phyloP scores from a whole-genome alignment of 2,329 filamentous ascomycete genomes.

The Didymella glomerata region DNA sequence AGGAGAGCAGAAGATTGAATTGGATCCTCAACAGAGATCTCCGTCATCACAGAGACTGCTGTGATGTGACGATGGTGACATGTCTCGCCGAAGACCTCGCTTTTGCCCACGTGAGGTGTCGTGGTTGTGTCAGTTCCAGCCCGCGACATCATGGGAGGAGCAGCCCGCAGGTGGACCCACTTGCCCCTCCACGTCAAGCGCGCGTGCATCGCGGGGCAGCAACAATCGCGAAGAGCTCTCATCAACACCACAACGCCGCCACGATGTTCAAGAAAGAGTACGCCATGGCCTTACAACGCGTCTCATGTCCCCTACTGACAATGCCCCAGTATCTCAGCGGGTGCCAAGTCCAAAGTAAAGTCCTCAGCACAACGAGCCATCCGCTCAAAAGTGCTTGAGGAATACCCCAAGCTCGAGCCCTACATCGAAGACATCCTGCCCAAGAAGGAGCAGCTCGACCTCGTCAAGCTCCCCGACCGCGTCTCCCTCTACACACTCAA shows the following conservation, averaged over 20 bases:
- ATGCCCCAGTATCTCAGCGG: slow-evolving; percentile 69
- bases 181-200: slow-evolving; percentile 17
- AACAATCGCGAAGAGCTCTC: slow-evolving; percentile 14
- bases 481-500: slow-evolving; percentile 88
- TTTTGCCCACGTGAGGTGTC: background rate
- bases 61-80: background rate
- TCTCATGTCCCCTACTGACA: background rate
- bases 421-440: slow-evolving; percentile 94
- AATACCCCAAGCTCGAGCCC: slow-evolving; percentile 84
- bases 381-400: slow-evolving; percentile 80
- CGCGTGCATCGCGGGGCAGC: slow-evolving; percentile 20
- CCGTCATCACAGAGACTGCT: background rate
- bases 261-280: slow-evolving; percentile 53
- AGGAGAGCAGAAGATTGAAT: background rate
- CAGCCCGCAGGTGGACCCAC: background rate
- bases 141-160: background rate
- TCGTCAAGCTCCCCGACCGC: slow-evolving; percentile 93
- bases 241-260: slow-evolving; percentile 18
- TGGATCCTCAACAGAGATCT: too few species aligned
- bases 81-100: background rate
- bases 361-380: slow-evolving; percentile 91
- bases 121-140: background rate
- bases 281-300: background rate
- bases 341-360: slow-evolving; percentile 95
- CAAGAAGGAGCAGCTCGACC: slow-evolving; percentile 89